Evolutionary conservation across 1,284 basidiomycete species (phyloP), one percentile per base, ranked within the genome.

Genomic region (Ustilago sp.): DNA sequence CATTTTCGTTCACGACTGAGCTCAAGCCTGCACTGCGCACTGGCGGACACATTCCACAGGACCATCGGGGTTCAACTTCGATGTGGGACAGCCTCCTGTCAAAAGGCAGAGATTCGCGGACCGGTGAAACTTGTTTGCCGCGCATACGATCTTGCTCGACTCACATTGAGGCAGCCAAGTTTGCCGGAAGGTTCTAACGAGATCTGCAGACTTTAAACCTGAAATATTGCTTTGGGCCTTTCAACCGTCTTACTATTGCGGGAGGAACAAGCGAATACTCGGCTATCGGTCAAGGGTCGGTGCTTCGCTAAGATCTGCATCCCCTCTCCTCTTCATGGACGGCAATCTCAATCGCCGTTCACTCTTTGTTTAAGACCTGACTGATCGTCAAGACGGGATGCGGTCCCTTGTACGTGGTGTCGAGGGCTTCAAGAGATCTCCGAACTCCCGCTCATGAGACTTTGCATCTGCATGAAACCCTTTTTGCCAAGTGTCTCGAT

Each of bases 301-400:
- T 38, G 35, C 28, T 41, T 63, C 53, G 61, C 45, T 53, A 56
- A 56, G 53, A 63, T 41, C 52, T 41, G 53, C 52, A 31, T 41
- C 45, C 34, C 52, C 28, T 34, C 36, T 39, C 48, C 19, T 41
- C 31, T 5, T 13, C 39, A 48, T n/a, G 38, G 6, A 57, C 55
- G 55, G 62, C 54, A 34, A 57, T 63, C 62, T 58, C 17, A 34
- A 19, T 63, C 48, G 39, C 62, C 61, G 61, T 47, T 63, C 55
- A 36, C 11, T 28, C 13, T 55, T n/a, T 15, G 4, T 55, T 35
- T 36, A 8, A 28, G 15, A 41, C n/a, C 32, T 39, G 31, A 32
- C 9, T 53, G 17, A 7, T 32, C 34, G n/a, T n/a, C 32, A 12
- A 38, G 12, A 52, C 8, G 23, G 23, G 23, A 28, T 28, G 23